These are phyloP conservation scores for Pinus taeda DNA, from an alignment of 75 land plant genomes.

Conservation along the genomic window DNA sequence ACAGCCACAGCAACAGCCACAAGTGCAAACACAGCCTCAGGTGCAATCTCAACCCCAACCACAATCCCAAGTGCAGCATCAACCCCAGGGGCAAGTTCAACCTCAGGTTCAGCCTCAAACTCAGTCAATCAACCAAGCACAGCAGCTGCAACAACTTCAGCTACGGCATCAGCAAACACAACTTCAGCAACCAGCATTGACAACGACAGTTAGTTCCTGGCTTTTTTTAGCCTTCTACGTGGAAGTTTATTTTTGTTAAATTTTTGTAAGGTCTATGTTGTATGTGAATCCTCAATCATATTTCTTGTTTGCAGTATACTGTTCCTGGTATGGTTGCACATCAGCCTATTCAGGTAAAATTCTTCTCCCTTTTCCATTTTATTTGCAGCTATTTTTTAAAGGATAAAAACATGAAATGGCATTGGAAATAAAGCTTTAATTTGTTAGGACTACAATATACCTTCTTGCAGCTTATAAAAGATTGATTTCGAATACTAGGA, in stretches of 20 bases:
- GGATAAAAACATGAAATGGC: too few species aligned
- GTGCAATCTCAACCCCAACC: neutral
- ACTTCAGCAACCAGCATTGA: constrained; percentile 19
- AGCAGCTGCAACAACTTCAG: constrained; percentile 22
- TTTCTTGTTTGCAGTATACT: constrained; percentile 38
- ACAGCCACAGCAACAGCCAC: constrained; percentile 22
- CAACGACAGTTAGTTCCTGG: constrained; percentile 30
- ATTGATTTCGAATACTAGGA: neutral
- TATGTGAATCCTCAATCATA: constrained; percentile 2
- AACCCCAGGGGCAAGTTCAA: constrained; percentile 28
- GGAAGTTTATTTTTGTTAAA: neutral
- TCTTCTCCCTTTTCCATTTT: neutral
- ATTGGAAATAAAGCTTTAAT: neutral
- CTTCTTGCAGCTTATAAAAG: neutral
- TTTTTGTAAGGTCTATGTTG: neutral
- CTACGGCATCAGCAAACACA: constrained; percentile 30
- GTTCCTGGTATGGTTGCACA: constrained; percentile 30
- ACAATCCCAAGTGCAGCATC: constrained; percentile 22
- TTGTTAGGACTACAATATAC: neutral
- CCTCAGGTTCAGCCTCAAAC: constrained; percentile 33
- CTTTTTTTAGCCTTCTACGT: neutral
- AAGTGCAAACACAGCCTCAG: constrained; percentile 22
- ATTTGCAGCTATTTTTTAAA: too few species aligned
- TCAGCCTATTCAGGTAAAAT: constrained; percentile 51
- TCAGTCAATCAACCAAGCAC: constrained; percentile 28